phyloP scores from a whole-genome alignment of 2,329 filamentous ascomycete genomes.

The Scedosporium minutisporum region DNA sequence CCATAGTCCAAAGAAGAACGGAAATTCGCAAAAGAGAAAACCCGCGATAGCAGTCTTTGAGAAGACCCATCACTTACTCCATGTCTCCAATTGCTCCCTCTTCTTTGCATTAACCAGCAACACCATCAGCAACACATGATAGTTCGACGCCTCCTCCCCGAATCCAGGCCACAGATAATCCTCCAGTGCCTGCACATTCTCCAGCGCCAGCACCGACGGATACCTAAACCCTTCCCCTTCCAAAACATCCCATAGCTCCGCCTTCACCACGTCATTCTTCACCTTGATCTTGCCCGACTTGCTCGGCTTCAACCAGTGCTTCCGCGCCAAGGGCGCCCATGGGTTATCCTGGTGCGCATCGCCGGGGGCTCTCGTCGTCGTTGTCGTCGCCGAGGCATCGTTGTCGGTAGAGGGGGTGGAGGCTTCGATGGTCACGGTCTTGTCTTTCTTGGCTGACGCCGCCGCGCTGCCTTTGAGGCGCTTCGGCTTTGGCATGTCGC shows the following conservation, averaged over 20 bases:
- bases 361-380: conserved; percentile 43
- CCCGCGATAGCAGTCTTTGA: not conserved
- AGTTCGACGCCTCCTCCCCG: conserved; percentile 77
- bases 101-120: conserved; percentile 82
- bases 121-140: conserved; percentile 80
- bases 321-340: conserved; percentile 69
- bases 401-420: conserved; percentile 28
- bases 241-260: conserved; percentile 78
- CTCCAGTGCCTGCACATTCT: conserved; percentile 85
- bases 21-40: no score
- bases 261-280: conserved; percentile 78
- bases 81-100: conserved; percentile 76
- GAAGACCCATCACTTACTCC: conserved; percentile 47
- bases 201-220: conserved; percentile 69
- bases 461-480: conserved; percentile 44
- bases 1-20: not conserved
- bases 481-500: conserved; percentile 48
- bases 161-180: conserved; percentile 93
- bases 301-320: conserved; percentile 69
- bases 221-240: conserved; percentile 72
- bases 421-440: conserved; percentile 7
- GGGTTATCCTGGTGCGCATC: conserved; percentile 62
- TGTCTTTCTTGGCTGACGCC: conserved; percentile 19
- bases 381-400: conserved; percentile 17
- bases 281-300: conserved; percentile 59